Percentiles rank a stretch among this genome's conserved stretches.
Conservation (phyloP, 257 asterid species). For the Eustoma russellianum region DNA sequence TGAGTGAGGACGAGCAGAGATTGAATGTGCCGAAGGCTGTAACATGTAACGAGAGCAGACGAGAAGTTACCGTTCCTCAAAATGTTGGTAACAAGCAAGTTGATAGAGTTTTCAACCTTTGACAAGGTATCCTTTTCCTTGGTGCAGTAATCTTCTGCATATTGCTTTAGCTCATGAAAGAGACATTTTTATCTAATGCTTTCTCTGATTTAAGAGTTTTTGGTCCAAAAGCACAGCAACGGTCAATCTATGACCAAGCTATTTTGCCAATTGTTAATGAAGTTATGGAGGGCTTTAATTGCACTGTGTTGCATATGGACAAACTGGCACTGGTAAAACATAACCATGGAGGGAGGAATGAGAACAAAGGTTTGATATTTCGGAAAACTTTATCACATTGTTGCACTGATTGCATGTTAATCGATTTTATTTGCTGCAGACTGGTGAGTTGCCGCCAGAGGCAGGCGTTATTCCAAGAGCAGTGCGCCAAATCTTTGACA, state of each 20-base stretch:
- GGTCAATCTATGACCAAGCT: constrained; percentile 76
- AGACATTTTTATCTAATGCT: neutral
- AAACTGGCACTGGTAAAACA: constrained; percentile 76
- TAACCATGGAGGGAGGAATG: constrained; percentile 87
- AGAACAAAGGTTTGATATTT: constrained; percentile 42
- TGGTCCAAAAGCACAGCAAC: constrained; percentile 80
- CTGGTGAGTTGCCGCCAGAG: constrained; percentile 74
- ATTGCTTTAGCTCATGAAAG: neutral
- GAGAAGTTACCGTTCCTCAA: constrained; percentile 61
- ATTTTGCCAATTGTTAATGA: constrained; percentile 71
- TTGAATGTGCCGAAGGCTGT: constrained; percentile 46
- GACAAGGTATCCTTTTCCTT: constrained; percentile 46
- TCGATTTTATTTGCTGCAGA: constrained; percentile 25
- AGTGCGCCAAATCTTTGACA: constrained; percentile 71
- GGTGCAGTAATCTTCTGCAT: neutral
- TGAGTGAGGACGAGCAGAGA: constrained; percentile 55
- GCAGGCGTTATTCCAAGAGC: constrained; percentile 90
- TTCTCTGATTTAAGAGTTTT: constrained; percentile 34
- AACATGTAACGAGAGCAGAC: constrained; percentile 55
- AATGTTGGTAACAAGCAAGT: constrained; percentile 63
- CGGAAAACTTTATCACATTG: neutral
- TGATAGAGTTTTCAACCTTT: constrained; percentile 64
- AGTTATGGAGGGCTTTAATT: constrained; percentile 73
- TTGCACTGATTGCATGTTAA: neutral
- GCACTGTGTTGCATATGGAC: constrained; percentile 83